Evolutionary conservation across 768 basidiomycete species (phyloP), one percentile per base, ranked within the genome.

Genomic region (Leucocoprinus birnbaumii): DNA sequence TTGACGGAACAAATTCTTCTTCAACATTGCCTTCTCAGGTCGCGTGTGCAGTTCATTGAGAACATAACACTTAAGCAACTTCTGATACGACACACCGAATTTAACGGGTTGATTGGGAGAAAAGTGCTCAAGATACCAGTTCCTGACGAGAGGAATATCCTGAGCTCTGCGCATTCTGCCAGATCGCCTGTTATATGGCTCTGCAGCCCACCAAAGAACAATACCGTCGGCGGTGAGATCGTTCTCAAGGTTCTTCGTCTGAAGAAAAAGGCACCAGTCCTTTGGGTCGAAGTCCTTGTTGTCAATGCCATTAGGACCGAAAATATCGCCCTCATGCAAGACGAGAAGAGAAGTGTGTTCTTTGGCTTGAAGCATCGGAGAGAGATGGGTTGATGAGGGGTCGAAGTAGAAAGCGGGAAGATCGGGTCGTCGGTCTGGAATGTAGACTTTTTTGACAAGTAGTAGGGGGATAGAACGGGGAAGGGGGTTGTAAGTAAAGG

Each of bases 331-430:
- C 68, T 99, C 97, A 63, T 98, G 94, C 2, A 93, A 80, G 9
- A 95, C 77, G 14, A 91, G 74, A n/a, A n/a, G n/a, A n/a, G n/a
- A 3, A 91, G 87, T 0, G 80, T 76, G 62, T 94, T 93, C 73
- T 95, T 94, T 11, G 94, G 78, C 22, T 80, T 82, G 53, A 88
- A 83, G 2, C 93, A 91, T 13, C 97, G 92, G 3, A 94, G 76
- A 8, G 96, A 96, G 60, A 98, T 91, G 96, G 97, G 68, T 99
- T 98, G 71, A 99, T 97, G 62, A 98, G 84, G 96, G 95, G 69
- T 98, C 97, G 66, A 97, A 99, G 73, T 98, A 98, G 76, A 98
- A 99, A 0, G 97, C 94, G 11, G 96, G 96, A 18, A 99, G 80
- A 73, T 99, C 96, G 97, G 97, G 65, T 99, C 95, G 58, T 99